Base-by-base conservation (phyloP, 306 rosid species). In the Ceratonia siliqua region DNA sequence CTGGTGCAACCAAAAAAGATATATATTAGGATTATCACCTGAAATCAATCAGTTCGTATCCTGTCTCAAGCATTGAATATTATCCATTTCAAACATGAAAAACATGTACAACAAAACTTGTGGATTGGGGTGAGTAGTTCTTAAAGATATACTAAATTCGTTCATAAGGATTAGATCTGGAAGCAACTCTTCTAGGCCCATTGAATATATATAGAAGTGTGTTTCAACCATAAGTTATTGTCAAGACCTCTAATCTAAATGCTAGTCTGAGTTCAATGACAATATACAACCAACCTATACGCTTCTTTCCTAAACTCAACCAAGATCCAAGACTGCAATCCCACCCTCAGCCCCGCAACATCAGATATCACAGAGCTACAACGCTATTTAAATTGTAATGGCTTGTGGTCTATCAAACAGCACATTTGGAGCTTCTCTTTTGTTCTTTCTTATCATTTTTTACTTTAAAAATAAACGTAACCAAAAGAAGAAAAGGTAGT, bases 1-100 rank as follows among this genome's bases (percentile, higher is more conserved):
- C 98, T 90, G 73, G 67, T 62, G 52, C 61, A 81, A 72, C 76
- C 74, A 85, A 73, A 63, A 78, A 70, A 59, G 52, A 75, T 72
- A 17, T 70, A 75, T 61, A 74, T 49, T 72, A 46, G 65, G 75
- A 70, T 62, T 35, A 27, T n/a, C 66, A 75, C 67, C 63, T n/a
- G 38, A 81, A 14, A 62, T 13, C 20, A 49, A 27, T 3, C 68
- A 43, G 28, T 78, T 41, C 27, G 41, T 27, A 38, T 28, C 35
- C 48, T 46, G 73, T 73, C 13, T 48, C 5, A 79, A 46, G 36
- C 68, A 24, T 21, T 49, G 39, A 20, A n/a, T n/a, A n/a, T n/a
- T n/a, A n/a, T n/a, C n/a, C n/a, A n/a, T n/a, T n/a, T n/a, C n/a
- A 64, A 46, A n/a, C n/a, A 53, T 15, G 18, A 62, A 30, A 42